These are phyloP conservation scores for Xylaria scruposa DNA, from an alignment of 495 filamentous ascomycete species.

Conservation along the genomic window DNA sequence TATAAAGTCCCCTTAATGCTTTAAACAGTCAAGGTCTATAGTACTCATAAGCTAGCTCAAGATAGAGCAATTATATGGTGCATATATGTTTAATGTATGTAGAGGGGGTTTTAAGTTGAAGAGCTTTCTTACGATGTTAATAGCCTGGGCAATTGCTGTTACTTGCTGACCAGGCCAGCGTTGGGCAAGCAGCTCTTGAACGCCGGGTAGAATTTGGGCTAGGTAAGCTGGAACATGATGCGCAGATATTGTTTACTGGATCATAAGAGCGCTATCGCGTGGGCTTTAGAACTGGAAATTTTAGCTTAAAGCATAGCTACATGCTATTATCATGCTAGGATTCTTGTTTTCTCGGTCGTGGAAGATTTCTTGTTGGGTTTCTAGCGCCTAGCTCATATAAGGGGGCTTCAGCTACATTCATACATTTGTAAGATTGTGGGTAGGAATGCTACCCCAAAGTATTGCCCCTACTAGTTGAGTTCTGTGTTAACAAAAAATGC, in stretches of 20 bases:
- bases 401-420: not conserved
- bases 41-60: not conserved
- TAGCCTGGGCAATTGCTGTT: not conserved
- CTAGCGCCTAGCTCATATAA: not conserved
- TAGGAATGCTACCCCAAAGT: no score
- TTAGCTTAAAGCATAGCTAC: not conserved
- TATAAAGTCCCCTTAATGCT: not conserved
- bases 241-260: no score
- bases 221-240: not conserved
- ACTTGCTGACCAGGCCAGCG: not conserved
- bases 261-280: not conserved
- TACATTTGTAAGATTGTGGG: not conserved
- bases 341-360: not conserved
- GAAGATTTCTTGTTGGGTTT: not conserved
- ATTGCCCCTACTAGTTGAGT: not conserved
- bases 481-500: not conserved
- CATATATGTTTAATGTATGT: not conserved
- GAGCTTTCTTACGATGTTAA: not conserved
- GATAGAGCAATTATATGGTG: not conserved
- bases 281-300: not conserved
- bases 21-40: not conserved
- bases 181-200: not conserved
- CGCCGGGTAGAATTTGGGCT: no score
- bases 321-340: not conserved
- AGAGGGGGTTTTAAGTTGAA: not conserved